phyloP scores from a whole-genome alignment of 2,329 filamentous ascomycete genomes.

The Beauveria caledonica region DNA sequence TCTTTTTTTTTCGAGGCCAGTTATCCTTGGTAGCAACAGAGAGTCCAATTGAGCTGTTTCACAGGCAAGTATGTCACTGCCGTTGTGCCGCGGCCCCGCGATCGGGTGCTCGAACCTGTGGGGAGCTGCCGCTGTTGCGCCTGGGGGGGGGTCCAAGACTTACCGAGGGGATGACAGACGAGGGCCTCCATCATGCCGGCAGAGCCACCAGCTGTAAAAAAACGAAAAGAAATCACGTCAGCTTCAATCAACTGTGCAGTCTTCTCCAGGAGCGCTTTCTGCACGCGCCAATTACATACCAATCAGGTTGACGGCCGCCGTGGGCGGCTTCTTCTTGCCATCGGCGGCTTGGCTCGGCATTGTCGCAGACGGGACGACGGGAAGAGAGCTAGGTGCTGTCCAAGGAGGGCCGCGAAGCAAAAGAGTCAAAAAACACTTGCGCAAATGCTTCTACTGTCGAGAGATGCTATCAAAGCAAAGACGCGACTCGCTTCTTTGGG shows the following conservation, averaged over 20 bases:
- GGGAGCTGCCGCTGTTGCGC: constrained; percentile 4
- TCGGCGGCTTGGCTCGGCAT: constrained; percentile 26
- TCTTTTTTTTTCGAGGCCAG: no score
- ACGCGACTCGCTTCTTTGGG: neutral
- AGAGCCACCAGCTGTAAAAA: constrained; percentile 70
- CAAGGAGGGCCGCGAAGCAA: neutral
- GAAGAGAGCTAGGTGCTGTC: neutral
- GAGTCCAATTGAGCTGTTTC: neutral
- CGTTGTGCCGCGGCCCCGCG: constrained; percentile 6
- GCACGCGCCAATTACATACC: constrained; percentile 43
- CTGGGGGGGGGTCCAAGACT: constrained; percentile 18
- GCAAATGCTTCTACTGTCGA: neutral
- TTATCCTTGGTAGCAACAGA: neutral
- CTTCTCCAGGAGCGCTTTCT: neutral
- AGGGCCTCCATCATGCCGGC: constrained; percentile 99
- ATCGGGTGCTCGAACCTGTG: neutral
- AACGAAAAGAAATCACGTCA: constrained; percentile 13
- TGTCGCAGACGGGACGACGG: constrained; percentile 5
- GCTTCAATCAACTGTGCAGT: constrained; percentile 14
- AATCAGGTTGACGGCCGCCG: constrained; percentile 83
- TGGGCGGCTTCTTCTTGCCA: constrained; percentile 64
- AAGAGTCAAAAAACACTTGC: neutral
- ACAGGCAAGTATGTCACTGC: neutral
- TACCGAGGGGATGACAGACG: constrained; percentile 87
- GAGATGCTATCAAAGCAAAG: neutral